Evolutionary conservation across 495 filamentous ascomycete genomes (phyloP).

Genomic region (Penicillium soppii): DNA sequence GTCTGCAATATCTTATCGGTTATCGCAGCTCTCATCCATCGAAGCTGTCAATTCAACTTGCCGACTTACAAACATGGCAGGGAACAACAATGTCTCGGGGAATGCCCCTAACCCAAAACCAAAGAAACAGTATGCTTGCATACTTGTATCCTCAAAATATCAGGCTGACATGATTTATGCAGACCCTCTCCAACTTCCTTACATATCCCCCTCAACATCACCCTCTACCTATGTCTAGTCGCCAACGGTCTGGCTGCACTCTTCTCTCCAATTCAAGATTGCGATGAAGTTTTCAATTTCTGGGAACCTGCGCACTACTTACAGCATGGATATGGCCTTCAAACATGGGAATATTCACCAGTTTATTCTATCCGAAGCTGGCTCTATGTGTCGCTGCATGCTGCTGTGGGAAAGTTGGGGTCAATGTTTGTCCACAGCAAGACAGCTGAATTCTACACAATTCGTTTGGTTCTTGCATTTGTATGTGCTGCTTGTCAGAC

Average conservation of each 20-base stretch:
- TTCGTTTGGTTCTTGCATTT: conserved; percentile 71
- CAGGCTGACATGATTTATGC: conserved; percentile 17
- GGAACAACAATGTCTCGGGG: background rate
- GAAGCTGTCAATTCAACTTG: background rate
- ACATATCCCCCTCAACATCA: conserved; percentile 66
- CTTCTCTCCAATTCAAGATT: conserved; percentile 92
- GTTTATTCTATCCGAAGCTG: conserved; percentile 95
- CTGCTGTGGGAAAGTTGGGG: conserved; percentile 62
- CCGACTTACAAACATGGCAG: conserved; percentile 14
- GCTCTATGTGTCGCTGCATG: conserved; percentile 88
- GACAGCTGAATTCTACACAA: conserved; percentile 78
- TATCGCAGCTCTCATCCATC: conserved; percentile 15
- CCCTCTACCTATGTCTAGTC: conserved; percentile 73
- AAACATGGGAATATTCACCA: conserved; percentile 99
- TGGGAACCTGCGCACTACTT: conserved; percentile 99
- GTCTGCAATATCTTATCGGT: conserved; percentile 35
- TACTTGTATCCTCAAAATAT: background rate
- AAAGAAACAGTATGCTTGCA: conserved; percentile 31
- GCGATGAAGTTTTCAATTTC: conserved; percentile 98
- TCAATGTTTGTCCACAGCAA: conserved; percentile 60
- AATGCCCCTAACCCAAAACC: conserved; percentile 15
- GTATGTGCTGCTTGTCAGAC: conserved; percentile 80
- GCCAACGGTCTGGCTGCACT: conserved; percentile 75
- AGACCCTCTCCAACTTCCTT: conserved; percentile 56
- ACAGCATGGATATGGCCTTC: conserved; percentile 84